Base-by-base conservation (phyloP, 2,329 filamentous ascomycete genomes). In the Fusarium robinianum region DNA sequence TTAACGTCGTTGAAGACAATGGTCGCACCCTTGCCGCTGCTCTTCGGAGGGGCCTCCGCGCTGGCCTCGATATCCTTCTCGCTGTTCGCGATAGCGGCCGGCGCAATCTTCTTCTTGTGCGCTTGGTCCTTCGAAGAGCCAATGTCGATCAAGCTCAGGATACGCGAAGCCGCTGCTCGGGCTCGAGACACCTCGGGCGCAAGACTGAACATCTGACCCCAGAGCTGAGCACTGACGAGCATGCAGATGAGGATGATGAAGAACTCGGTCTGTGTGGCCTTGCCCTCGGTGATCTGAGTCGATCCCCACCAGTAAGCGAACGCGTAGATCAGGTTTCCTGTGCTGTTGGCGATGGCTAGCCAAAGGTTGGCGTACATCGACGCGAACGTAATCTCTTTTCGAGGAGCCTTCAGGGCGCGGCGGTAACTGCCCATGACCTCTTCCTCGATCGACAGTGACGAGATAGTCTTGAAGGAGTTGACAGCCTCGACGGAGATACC, bases 271-370 rank as follows among this genome's bases (percentile, higher is more conserved):
- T 78, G 79, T 3, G 70, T 74, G 54, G 85, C 85, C 42, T 80
- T 70, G 5, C 86, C 85, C 27, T 77, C 73, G 37, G 83, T 77
- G 46, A 90, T 87, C 51, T 83, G 80, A 56, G 80, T 84, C 0
- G 85, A 78, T 4, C 87, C 87, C 85, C 87, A 91, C 85, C 86
- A 91, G 66, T 89, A 90, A 1, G 85, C 84, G 40, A 91, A 78
- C 0, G 85, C 84, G 59, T 90, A 88, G 17, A 89, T 80, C 36
- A 87, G 74, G 58, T 85, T 86, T 14, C 82, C 79, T 8, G 78
- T 71, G 51, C 76, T 78, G 61, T 82, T 79, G 11, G 81, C 75
- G 23, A 84, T 70, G 3, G 83, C 80, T 6, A 84, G 74, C 72
- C 78, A 83, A 10, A 83, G 62, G 60, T 81, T 84, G 25, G 77